A percentile compares a stretch with the other conserved stretches of the same genome.
phyloP scores from a whole-genome alignment of 1,284 basidiomycete genomes.

The Cutaneotrichosporon mucoides region DNA sequence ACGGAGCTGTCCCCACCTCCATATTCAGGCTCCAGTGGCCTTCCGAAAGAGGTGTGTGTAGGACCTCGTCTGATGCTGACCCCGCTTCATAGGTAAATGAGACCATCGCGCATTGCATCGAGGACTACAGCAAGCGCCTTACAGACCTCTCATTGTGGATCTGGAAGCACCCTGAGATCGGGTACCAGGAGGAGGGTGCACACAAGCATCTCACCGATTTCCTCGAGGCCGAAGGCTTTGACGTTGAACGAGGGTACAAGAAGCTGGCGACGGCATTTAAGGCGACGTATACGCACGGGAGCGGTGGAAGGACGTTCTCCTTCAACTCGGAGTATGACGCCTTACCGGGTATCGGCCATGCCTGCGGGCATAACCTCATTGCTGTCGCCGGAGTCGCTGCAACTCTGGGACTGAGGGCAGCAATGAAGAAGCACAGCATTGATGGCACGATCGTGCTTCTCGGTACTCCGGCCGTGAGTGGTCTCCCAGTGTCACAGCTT shows the following conservation, averaged over 20 bases:
- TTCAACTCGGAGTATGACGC: slow-evolving; percentile 32
- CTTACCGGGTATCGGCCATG: slow-evolving; percentile 18
- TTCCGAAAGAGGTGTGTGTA: no score
- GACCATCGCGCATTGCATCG: no score
- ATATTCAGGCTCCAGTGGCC: no score
- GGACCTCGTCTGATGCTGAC: no score
- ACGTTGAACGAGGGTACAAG: slow-evolving; percentile 56
- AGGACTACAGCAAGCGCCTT: no score
- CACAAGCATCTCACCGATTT: slow-evolving; percentile 58
- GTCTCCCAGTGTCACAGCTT: no score
- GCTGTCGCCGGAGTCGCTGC: slow-evolving; percentile 44
- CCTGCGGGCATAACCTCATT: slow-evolving; percentile 59
- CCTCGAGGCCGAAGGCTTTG: slow-evolving; percentile 58
- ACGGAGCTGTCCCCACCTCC: no score
- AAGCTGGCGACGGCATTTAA: slow-evolving; percentile 50
- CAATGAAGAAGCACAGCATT: slow-evolving; percentile 52
- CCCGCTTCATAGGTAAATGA: no score
- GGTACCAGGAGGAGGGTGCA: slow-evolving; percentile 35
- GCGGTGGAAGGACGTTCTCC: slow-evolving; percentile 24
- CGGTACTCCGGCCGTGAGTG: slow-evolving; percentile 67
- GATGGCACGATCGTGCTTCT: slow-evolving; percentile 70
- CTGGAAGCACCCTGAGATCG: no score
- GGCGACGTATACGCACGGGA: slow-evolving; percentile 19
- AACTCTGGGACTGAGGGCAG: slow-evolving; percentile 33
- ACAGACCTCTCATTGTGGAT: no score